Conservation (phyloP, 129 eudicot species). For the carrot (Daucus carota) region DNA sequence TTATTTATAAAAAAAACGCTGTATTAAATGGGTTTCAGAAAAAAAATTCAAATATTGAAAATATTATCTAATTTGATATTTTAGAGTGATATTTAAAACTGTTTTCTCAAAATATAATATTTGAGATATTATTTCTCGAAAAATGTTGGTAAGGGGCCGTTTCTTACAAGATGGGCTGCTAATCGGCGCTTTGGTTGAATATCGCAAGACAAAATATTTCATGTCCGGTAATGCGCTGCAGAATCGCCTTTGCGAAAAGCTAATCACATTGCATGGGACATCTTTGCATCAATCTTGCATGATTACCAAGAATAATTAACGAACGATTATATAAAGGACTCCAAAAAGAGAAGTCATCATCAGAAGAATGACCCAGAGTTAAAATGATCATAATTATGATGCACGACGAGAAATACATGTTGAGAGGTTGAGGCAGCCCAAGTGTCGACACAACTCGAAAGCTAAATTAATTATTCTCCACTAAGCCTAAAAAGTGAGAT, state of each 20-base stretch:
- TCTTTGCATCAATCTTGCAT: neutral
- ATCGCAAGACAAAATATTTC: neutral
- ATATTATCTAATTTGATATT: too few relatives aligned
- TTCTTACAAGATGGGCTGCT: too few relatives aligned
- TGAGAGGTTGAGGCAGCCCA: neutral
- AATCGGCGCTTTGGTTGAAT: too few relatives aligned
- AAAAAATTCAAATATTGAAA: too few relatives aligned
- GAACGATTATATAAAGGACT: neutral
- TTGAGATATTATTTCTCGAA: too few relatives aligned
- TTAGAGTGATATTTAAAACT: too few relatives aligned
- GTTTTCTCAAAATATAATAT: too few relatives aligned
- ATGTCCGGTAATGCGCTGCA: neutral
- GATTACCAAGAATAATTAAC: neutral
- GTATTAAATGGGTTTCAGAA: too few relatives aligned
- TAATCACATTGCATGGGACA: neutral
- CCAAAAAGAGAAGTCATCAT: neutral
- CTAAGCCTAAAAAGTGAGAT: neutral
- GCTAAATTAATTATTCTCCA: conserved; percentile 1
- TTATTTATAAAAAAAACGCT: too few relatives aligned
- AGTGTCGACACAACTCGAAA: neutral
- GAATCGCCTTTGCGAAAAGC: neutral
- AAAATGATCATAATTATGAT: neutral
- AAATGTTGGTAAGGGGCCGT: too few relatives aligned
- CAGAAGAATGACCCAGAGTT: neutral
- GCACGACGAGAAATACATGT: neutral